Evolutionary conservation across 2,329 filamentous ascomycete species (phyloP), one percentile per base, ranked within the genome.

Genomic region (Nectriaceae sp.): DNA sequence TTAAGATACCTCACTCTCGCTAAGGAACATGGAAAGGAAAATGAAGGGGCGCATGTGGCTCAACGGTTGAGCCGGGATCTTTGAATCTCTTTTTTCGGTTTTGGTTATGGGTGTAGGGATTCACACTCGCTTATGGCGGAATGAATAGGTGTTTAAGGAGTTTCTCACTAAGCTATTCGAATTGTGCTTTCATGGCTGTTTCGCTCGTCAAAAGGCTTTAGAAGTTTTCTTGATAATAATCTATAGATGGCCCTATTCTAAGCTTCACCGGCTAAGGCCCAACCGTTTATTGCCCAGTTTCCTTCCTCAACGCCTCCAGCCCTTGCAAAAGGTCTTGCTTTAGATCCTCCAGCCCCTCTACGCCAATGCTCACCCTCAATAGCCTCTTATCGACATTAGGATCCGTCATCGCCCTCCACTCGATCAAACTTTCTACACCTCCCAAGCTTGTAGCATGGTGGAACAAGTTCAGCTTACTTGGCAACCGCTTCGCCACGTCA

Each of bases 321-420:
- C 80, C 90, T 52, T 79, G 76, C 46, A 85, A 61, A 36, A 97
- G 66, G 74, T 97, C 93, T 31, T 79, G 79, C 67, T 79, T 84
- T 65, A 99, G 66, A 72, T 97, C 94, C 68, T 94, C 88, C 77
- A 88, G 88, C 40, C 80, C 83, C 75, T 99, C 94, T 24, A 97
- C 80, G 0, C 94, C 94, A 26, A 97, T 73, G 67, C 92, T 97
- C 22, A 99, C 73, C 43, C 94, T 75, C 69, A 97, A 63, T 66
- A 97, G 68, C 49, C 82, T 76, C 63, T 77, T 80, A 64, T 95
- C 89, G 33, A 95, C 85, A 1, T 68, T 76, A 3, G 70, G 62
- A 75, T 99, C 94, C 50, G 85, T 87, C 90, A 99, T 94, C 40
- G 88, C 83, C 50, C 94, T 79, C 94, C 94, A 99, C 79, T 99